Conservation (phyloP, 257 asterid genomes). For the Solanum raphanifolium region DNA sequence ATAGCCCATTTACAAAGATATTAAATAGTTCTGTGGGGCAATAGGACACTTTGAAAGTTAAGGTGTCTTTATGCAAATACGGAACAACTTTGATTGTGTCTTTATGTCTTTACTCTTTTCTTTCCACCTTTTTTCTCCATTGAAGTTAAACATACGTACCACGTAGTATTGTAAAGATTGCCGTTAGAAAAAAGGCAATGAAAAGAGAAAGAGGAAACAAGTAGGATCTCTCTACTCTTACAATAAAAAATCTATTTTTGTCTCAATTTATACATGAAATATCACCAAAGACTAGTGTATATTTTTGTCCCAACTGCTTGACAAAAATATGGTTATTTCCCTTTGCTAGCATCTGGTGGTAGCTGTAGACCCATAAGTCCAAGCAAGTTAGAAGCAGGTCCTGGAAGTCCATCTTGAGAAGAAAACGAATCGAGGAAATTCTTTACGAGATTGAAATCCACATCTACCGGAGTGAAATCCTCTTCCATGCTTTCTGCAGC, state of each 20-base stretch:
- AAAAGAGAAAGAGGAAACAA: background rate
- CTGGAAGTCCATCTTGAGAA: slow-evolving; percentile 85
- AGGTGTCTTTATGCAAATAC: too few relatives aligned
- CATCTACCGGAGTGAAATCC: slow-evolving; percentile 77
- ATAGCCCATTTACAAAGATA: too few relatives aligned
- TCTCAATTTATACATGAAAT: too few relatives aligned
- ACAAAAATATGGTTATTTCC: slow-evolving; percentile 22
- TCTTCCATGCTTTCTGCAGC: slow-evolving; percentile 46
- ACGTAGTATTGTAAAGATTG: background rate
- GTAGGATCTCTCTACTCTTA: too few relatives aligned
- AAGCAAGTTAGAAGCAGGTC: slow-evolving; percentile 88
- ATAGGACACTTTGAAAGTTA: too few relatives aligned
- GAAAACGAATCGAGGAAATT: slow-evolving; percentile 74
- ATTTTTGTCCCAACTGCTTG: too few relatives aligned
- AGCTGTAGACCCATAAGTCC: slow-evolving; percentile 82
- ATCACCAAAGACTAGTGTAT: too few relatives aligned
- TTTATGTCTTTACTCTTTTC: too few relatives aligned
- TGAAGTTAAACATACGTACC: background rate
- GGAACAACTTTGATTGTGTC: too few relatives aligned
- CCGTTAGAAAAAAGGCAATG: background rate
- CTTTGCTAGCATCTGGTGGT: slow-evolving; percentile 59
- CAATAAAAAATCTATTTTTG: too few relatives aligned
- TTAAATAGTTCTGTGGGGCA: too few relatives aligned
- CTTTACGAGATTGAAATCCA: slow-evolving; percentile 82
- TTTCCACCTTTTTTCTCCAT: background rate